Conservation (phyloP, 495 filamentous ascomycete genomes). For the Lindgomyces ingoldianus region DNA sequence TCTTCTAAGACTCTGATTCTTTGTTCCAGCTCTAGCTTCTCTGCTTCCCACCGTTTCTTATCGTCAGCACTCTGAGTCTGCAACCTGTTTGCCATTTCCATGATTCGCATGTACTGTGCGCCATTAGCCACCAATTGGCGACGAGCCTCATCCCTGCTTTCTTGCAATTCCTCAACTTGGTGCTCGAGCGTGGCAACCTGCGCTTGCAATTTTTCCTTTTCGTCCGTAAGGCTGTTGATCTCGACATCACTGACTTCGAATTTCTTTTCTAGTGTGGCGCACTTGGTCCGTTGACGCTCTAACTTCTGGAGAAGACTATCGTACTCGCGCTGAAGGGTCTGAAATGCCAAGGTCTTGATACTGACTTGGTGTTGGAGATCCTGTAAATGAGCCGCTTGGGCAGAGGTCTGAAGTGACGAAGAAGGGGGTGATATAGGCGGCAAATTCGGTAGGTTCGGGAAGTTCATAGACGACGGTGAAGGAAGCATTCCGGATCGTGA, state of each 20-base stretch:
- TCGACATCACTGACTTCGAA: slow-evolving; percentile 51
- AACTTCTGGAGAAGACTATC: slow-evolving; percentile 50
- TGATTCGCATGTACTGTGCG: slow-evolving; percentile 52
- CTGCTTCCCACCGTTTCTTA: slow-evolving; percentile 46
- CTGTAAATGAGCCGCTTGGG: slow-evolving; percentile 47
- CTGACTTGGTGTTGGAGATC: slow-evolving; percentile 55
- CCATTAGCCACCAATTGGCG: slow-evolving; percentile 42
- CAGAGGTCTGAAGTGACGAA: slow-evolving; percentile 37
- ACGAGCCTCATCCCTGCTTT: slow-evolving; percentile 48
- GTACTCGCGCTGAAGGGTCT: slow-evolving; percentile 52
- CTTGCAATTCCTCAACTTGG: slow-evolving; percentile 48
- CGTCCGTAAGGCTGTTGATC: slow-evolving; percentile 51
- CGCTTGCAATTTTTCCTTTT: slow-evolving; percentile 46
- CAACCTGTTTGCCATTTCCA: slow-evolving; percentile 49
- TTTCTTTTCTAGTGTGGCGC: slow-evolving; percentile 51
- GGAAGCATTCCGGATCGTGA: slow-evolving; percentile 29
- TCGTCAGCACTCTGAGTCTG: slow-evolving; percentile 48
- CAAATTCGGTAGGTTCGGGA: slow-evolving; percentile 24
- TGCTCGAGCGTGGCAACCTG: slow-evolving; percentile 47
- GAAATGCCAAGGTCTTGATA: slow-evolving; percentile 51
- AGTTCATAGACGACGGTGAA: slow-evolving; percentile 36
- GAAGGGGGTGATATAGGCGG: slow-evolving; percentile 39
- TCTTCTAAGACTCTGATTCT: slow-evolving; percentile 37
- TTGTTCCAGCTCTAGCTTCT: slow-evolving; percentile 45
- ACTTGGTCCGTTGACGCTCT: slow-evolving; percentile 50